Evolutionary conservation across 495 filamentous ascomycete species (phyloP), one percentile per base, ranked within the genome.

Genomic region (Neurospora tetraspora): DNA sequence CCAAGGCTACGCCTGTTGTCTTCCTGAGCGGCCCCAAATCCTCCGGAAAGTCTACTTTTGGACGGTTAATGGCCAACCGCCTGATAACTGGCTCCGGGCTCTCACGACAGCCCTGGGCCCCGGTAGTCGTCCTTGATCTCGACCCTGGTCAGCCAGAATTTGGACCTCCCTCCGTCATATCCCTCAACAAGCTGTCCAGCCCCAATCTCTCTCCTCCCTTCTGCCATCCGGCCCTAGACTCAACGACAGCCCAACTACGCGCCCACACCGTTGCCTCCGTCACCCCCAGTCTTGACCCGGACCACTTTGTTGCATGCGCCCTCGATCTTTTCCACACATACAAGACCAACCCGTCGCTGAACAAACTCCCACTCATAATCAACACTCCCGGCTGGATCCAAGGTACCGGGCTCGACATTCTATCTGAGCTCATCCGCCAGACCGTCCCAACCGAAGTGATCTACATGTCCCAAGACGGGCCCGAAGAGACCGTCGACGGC

Each of bases 71-170:
- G 23, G 79, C 86, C 14, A 97, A 97, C 79, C 87, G 88, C 73
- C 83, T 94, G n/a, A 82, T 95, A 34, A 91, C 89, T 27, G 78
- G 79, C 61, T 73, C 75, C 14, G 70, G 53, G 8, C 71, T 75
- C 36, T 45, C 82, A 78, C 80, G 74, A 59, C 74, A 71, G 18
- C 42, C 75, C 31, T 74, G 77, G 82, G 42, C 71, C 4, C 77
- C 76, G 8, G 87, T 93, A 10, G 87, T 86, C 68, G 86, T 93
- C 59, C 86, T 97, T 8, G 94, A 97, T 76, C 82, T 97, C 6
- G 94, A 97, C 76, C 91, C 93, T 3, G 92, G 91, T 2, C 92
- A 94, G 78, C 92, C 94, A 16, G 93, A 97, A 77, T 96, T 91
- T 75, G 89, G 89, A 0, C 86, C 92, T 0, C 91, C 92, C 68